A percentile compares a stretch with the other conserved stretches of the same genome.
These are phyloP conservation scores for Solanum gandarillasii DNA, from an alignment of 257 asterid species.

Conservation along the genomic window DNA sequence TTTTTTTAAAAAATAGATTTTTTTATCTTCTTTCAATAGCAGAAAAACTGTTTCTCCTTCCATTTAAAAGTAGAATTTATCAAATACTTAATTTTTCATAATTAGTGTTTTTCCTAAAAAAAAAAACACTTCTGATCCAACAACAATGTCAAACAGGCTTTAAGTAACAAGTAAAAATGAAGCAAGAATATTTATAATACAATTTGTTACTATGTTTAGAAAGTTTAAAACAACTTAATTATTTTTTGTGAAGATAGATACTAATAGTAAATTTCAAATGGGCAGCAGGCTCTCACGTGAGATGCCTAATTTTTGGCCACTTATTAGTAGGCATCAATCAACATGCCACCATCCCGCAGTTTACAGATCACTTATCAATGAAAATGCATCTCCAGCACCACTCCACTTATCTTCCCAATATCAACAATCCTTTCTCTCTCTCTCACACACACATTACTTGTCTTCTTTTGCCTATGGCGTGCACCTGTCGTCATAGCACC, in stretches of 20 bases:
- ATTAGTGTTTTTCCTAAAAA: too few species aligned
- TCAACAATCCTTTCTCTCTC: background rate
- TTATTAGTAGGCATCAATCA: background rate
- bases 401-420: background rate
- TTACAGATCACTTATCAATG: background rate
- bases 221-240: background rate
- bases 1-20: too few species aligned
- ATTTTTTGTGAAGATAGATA: background rate
- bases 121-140: too few species aligned
- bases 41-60: too few species aligned
- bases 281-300: background rate
- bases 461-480: background rate
- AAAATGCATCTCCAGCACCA: background rate
- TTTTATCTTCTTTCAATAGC: too few species aligned
- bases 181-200: background rate
- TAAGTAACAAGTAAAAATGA: too few species aligned
- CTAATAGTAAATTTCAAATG: background rate
- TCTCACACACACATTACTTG: background rate
- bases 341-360: background rate
- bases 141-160: too few species aligned
- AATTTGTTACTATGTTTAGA: background rate
- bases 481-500: background rate
- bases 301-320: background rate
- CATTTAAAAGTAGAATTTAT: too few species aligned
- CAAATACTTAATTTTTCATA: too few species aligned